A percentile compares a stretch with the other conserved stretches of the same genome.
phyloP scores from a whole-genome alignment of 2,329 filamentous ascomycete species.

The Trichophyton schoenleinii region DNA sequence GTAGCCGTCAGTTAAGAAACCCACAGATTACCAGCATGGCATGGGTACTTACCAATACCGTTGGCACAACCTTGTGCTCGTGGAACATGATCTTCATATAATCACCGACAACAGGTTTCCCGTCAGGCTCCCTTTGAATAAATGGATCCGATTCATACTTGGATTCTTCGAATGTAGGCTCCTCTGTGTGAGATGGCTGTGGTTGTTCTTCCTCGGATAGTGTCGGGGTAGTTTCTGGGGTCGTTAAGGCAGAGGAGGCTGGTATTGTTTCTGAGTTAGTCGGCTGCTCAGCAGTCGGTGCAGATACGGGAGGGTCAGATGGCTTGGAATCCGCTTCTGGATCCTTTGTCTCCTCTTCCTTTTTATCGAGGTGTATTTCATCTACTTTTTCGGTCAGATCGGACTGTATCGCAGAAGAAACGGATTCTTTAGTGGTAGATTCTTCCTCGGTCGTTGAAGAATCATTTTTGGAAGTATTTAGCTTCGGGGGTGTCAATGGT shows the following conservation, averaged over 20 bases:
- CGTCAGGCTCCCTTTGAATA: conserved; percentile 48
- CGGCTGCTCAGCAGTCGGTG: neutral
- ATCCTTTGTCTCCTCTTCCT: neutral
- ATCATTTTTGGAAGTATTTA: conserved; percentile 10
- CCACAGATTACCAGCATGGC: too few species aligned
- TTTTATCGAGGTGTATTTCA: conserved; percentile 44
- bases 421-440: conserved; percentile 16
- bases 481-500: conserved; percentile 53
- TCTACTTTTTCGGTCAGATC: conserved; percentile 44
- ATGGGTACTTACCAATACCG: conserved; percentile 62
- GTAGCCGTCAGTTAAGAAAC: conserved; percentile 8
- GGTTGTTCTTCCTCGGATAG: neutral
- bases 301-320: neutral
- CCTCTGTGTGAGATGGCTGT: neutral
- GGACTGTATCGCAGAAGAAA: conserved; percentile 39
- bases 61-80: conserved; percentile 84
- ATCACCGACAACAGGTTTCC: conserved; percentile 78
- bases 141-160: conserved; percentile 16
- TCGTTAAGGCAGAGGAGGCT: neutral
- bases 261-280: neutral
- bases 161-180: neutral
- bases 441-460: neutral
- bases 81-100: conserved; percentile 94
- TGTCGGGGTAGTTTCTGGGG: neutral
- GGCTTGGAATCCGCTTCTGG: neutral